Base-by-base conservation (phyloP, 2,329 filamentous ascomycete species). In the Paecilomyces variotii region DNA sequence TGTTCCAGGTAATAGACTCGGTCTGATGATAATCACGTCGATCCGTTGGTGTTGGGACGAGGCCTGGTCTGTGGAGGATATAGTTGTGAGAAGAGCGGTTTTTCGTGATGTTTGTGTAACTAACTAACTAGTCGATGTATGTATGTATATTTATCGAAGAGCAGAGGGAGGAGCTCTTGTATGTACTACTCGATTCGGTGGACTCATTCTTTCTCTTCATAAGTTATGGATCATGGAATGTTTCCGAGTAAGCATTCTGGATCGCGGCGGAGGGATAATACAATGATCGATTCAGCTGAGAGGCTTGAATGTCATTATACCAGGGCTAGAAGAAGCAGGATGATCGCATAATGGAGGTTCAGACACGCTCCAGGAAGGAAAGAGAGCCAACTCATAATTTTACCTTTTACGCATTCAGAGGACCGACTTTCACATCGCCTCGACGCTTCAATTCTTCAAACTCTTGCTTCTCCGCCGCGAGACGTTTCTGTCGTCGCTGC, bases 401-500 rank as follows among this genome's bases (percentile, higher is more conserved):
- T 32, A 32, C 30, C 19, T 19, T 19, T n/a, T 52, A 52, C 50
- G 24, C 50, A 49, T 65, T 59, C 26, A 77, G 60, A 30, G 80
- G 79, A 2, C 81, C 81, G 54, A 82, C 78, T 59, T 68, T 72
- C 11, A 83, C 74, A 59, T 75, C 66, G 55, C 79, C 75, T 56
- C 76, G 71, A 12, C 58, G 56, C 58, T 64, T 68, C 60, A 71
- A 58, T 45, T 64, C 65, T 45, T 68, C 65, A 55, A 67, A 58
- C 55, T 68, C 65, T 19, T 60, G 57, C 11, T 60, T 58, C 59
- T 72, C 68, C 56, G 75, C 71, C 69, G 57, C 72, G 72, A 51
- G 71, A 62, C 39, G 70, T 75, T 56, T 80, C 81, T 51, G 78
- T 82, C 69, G 81, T 85, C 57, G 80, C 76, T 76, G 77, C 66